Evolutionary conservation across 2,329 filamentous ascomycete species (phyloP), one percentile per base, ranked within the genome.

Genomic region (Alternaria atra): DNA sequence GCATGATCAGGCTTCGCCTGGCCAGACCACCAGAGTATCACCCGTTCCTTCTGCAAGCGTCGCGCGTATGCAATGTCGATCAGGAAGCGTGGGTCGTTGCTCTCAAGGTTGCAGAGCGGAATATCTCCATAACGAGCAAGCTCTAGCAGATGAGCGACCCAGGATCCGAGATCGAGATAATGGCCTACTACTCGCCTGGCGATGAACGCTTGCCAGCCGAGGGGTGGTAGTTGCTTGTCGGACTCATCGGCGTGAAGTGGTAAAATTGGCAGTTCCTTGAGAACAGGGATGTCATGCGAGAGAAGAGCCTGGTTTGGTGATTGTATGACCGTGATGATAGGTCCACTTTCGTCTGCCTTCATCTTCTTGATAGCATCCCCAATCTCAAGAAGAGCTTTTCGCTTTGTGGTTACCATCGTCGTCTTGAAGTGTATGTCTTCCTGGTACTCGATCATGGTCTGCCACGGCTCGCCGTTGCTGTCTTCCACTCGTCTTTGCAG

Each of bases 51-150:
- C 73, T 97, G 93, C 52, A 99, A 82, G 17, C 94, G 87, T 58
- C 96, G 86, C 0, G 95, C 95, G 76, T 98, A 99, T 0, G 94
- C 92, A 56, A 99, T 88, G 75, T 99, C 95, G 69, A 99, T 99
- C 55, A 99, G 82, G 81, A 95, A 98, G 3, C 93, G 89, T 29
- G 95, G 94, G 71, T 99, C 95, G 68, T 98, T 95, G 43, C 90
- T 90, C 77, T 98, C 95, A 32, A 99, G 82, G 71, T 99, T 99
- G 80, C 95, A 98, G 7, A 99, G 84, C 1, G 95, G 95, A 5
- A 99, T 89, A 76, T 98, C 93, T 27, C 95, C 95, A 75, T 98
- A 98, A 64, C 93, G 87, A 48, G 95, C 91, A 55, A 99, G 86
- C 47, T 93, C 90, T 27, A 93, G 91, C 17, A 99, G 84, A 79